Evolutionary conservation across 192 early-diverging fungal species (phyloP), one percentile per base, ranked within the genome.

Genomic region (Cetraspora pellucida): DNA sequence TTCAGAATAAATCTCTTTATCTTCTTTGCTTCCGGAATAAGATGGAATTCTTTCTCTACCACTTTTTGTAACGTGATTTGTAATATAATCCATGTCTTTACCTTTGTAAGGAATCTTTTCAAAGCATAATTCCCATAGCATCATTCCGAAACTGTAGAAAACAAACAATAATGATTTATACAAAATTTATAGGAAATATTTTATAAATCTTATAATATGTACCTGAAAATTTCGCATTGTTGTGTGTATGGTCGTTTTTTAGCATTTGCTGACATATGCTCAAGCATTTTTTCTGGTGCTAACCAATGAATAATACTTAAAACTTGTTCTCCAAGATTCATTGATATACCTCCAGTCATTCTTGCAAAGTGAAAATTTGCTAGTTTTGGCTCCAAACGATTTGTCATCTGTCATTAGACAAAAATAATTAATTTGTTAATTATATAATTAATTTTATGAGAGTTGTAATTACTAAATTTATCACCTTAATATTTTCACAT

Each of bases 141-240:
- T 27, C 65, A 67, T 37, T 17, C 65, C 65, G n/a, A 43, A 67
- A 67, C 65, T 67, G 43, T 67, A 44, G 23, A 58, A 21, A 58
- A 58, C 16, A 21, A 58, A 58, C 57, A 58, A 58, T 58, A 14
- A 58, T 21, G 16, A 2, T 14, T 58, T 58, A 58, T 21, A 58
- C 23, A 49, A 58, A 21, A 58, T 58, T 9, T 21, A 5, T 9
- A 58, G 0, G 23, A 21, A 10, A 58, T 21, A 21, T 58, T 2
- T 49, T 49, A 49, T 13, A 49, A 10, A 6, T 10, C 46, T 14
- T 58, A 58, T 58, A n/a, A n/a, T n/a, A n/a, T n/a, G n/a, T 1
- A 58, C 57, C 57, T 23, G 3, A 58, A 58, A 23, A 67, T 67
- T 44, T 44, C 65, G 14, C 23, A 21, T 67, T 67, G 30, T 46